Percentiles rank a stretch among this genome's conserved stretches.
Conservation (phyloP, 495 filamentous ascomycete genomes). For the Hypoxylon cercidicola region DNA sequence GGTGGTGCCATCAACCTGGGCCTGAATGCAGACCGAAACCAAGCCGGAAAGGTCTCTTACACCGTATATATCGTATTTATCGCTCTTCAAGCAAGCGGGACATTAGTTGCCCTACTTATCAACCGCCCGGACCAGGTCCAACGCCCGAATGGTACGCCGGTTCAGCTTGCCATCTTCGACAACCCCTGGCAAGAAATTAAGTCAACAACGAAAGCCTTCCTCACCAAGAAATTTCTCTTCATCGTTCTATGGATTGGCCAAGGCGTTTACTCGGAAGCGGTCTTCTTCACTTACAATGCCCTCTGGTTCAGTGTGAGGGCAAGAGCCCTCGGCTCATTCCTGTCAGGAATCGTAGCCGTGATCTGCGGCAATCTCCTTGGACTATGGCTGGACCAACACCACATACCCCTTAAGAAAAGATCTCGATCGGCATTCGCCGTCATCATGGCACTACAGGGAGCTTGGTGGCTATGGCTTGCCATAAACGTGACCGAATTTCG, state of each 20-base stretch:
- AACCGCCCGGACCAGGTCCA: conserved; percentile 65
- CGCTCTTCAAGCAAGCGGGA: conserved; percentile 66
- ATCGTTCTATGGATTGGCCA: conserved; percentile 70
- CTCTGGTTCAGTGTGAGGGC: conserved; percentile 71
- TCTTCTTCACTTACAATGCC: conserved; percentile 69
- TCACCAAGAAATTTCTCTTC: conserved; percentile 63
- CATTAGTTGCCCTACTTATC: conserved; percentile 64
- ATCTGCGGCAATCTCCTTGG: conserved; percentile 67
- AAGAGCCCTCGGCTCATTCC: conserved; percentile 69
- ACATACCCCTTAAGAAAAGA: conserved; percentile 60
- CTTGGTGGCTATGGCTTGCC: conserved; percentile 71
- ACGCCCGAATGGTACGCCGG: conserved; percentile 63
- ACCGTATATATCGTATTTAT: conserved; percentile 70
- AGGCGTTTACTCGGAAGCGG: conserved; percentile 68
- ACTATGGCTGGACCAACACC: conserved; percentile 62
- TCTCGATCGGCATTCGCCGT: conserved; percentile 52
- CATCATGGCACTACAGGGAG: conserved; percentile 64
- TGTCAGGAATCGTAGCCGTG: conserved; percentile 68
- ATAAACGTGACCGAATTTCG: conserved; percentile 64
- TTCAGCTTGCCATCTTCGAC: conserved; percentile 60
- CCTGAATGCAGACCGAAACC: conserved; percentile 63
- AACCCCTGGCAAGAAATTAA: conserved; percentile 62
- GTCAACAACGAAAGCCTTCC: conserved; percentile 60
- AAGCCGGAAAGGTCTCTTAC: conserved; percentile 70
- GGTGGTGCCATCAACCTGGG: conserved; percentile 72